Base-by-base conservation (phyloP, 2,329 filamentous ascomycete species). In the Neopestalotiopsis clavispora region DNA sequence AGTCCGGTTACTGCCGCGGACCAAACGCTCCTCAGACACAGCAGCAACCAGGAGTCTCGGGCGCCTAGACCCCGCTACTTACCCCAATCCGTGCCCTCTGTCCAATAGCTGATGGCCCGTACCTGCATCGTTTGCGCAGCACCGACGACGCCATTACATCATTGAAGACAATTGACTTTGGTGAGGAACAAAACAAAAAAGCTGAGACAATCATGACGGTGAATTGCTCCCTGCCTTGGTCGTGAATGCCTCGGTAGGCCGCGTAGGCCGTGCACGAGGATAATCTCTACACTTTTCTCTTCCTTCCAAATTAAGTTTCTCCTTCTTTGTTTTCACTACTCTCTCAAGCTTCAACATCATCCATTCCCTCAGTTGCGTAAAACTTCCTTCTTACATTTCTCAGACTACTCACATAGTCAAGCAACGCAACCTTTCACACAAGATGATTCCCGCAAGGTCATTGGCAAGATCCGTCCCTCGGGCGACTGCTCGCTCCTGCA, bases 401-500 rank as follows among this genome's bases (percentile, higher is more conserved):
- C 20, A 38, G 34, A 7, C 6, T 38, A 38, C 1, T 13, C 61
- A 28, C 61, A 7, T 38, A 38, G 1, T 10, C 34, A n/a, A 28
- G 13, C 61, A 64, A 23, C 13, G 9, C 14, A 30, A 20, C 1
- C 12, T 28, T 4, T 32, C 61, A 23, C 12, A 52, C 66, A 67
- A n/a, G 13, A 67, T 67, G 66, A 40, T 67, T 62, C 66, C 66
- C 3, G 66, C 42, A 20, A 67, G 66, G 63, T 62, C 66, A 52
- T 34, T 63, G 14, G 58, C 59, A 10, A 40, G 66, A 23, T 67
- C 66, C n/a, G 66, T 67, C 38, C 66, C 66, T 49, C 23, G 66
- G 14, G 52, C 66, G 28, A 68, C 71, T 10, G 61, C 65, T 32
- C 72, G 73, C 45, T 34, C 69, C 6, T 32, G 69, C 32, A 72